Percentiles rank a stretch among this genome's conserved stretches.
phyloP scores from a whole-genome alignment of 345 rosid species.

The Luvunga scandens region DNA sequence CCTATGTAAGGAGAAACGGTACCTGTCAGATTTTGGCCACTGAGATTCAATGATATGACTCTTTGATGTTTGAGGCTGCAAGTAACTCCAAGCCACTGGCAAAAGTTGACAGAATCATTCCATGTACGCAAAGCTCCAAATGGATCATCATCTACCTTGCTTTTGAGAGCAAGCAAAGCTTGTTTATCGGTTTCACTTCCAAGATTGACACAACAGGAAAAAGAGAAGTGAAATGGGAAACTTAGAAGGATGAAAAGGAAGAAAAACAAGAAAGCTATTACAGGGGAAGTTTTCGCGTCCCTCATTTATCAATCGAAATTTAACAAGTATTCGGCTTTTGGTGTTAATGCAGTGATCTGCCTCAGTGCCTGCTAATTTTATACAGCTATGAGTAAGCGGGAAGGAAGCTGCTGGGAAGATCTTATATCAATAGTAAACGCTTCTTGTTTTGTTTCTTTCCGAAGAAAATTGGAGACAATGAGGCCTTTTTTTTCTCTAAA shows the following conservation, averaged over 20 bases:
- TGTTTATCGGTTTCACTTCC: constrained; percentile 24
- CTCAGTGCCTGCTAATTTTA: neutral
- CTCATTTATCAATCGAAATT: neutral
- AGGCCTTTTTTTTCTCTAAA: neutral
- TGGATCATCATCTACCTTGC: constrained; percentile 4
- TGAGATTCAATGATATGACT: constrained; percentile 16
- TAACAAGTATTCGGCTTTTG: neutral
- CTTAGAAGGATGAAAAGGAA: neutral
- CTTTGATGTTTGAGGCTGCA: constrained; percentile 26
- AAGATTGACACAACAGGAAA: neutral
- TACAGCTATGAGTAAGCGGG: no score
- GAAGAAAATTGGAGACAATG: neutral
- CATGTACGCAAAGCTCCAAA: constrained; percentile 16
- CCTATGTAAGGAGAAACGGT: neutral
- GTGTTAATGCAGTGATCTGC: neutral
- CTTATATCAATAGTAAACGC: neutral
- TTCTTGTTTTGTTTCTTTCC: neutral
- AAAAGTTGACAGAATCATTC: constrained; percentile 24
- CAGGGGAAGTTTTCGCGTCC: neutral
- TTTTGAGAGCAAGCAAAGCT: constrained; percentile 26
- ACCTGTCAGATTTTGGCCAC: neutral
- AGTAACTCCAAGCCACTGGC: constrained; percentile 28
- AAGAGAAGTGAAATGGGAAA: neutral
- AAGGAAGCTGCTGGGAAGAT: neutral
- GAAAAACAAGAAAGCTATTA: neutral